These are phyloP conservation scores for Termitomyces eurrhizus DNA, from an alignment of 768 basidiomycete species.

Conservation along the genomic window DNA sequence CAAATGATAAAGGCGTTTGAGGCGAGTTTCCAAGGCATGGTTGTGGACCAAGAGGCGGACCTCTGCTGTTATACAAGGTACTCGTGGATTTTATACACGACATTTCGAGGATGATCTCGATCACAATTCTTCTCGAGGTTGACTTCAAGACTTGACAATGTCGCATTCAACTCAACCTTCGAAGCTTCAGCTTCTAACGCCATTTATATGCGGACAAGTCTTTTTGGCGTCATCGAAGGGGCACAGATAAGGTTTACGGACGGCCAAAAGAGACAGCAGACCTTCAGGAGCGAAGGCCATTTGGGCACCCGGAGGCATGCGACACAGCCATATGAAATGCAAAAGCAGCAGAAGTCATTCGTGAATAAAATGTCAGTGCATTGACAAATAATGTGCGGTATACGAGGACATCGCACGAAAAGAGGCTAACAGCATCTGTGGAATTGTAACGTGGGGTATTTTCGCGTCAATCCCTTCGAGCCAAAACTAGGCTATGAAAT, in stretches of 20 bases:
- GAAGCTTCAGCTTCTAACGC: background rate
- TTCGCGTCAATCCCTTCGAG: background rate
- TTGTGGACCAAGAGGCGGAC: constrained; percentile 3
- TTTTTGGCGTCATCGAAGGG: background rate
- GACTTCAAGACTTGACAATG: constrained; percentile 1
- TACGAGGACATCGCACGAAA: constrained; percentile 8
- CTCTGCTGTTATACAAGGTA: background rate
- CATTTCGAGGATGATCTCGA: constrained; percentile 13
- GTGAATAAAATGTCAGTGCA: background rate
- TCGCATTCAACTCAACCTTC: background rate
- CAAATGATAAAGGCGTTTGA: constrained; percentile 24
- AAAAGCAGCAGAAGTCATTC: background rate
- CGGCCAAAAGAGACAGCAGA: background rate
- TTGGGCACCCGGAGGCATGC: background rate
- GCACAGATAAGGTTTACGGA: background rate
- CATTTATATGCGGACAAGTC: background rate
- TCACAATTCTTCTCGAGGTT: constrained; percentile 8
- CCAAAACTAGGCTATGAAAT: background rate
- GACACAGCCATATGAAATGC: constrained; percentile 7
- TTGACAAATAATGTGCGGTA: constrained; percentile 10
- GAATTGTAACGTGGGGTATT: background rate
- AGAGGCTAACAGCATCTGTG: background rate
- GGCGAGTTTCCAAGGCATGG: constrained; percentile 23
- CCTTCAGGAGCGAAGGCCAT: background rate
- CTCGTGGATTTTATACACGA: constrained; percentile 13